Percentiles rank a stretch among this genome's conserved stretches.
Conservation (phyloP, 2,329 filamentous ascomycete genomes). For the Hypoxylon sp. region DNA sequence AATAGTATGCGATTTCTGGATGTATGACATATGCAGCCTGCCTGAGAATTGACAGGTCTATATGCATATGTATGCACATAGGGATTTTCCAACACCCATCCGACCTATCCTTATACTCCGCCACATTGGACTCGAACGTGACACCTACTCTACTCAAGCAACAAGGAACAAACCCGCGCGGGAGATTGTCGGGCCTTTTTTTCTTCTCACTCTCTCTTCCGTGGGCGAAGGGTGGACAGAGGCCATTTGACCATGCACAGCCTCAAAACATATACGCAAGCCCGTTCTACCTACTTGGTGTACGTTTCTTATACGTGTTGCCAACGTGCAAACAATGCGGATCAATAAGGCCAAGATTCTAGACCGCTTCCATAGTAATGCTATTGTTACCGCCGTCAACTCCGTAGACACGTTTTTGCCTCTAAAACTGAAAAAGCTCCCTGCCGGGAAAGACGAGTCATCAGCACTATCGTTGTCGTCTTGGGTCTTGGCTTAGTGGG, state of each 20-base stretch:
- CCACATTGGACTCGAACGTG: neutral
- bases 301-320: conserved; percentile 15
- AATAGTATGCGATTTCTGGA: neutral
- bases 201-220: neutral
- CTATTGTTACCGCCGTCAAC: neutral
- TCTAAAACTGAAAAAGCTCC: conserved; percentile 12
- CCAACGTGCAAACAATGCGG: conserved; percentile 7
- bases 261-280: conserved; percentile 40
- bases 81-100: neutral
- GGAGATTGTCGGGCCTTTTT: conserved; percentile 22
- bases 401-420: neutral
- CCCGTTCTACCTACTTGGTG: conserved; percentile 19
- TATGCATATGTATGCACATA: conserved; percentile 1
- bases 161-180: neutral
- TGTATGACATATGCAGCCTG: no score
- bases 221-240: conserved; percentile 16
- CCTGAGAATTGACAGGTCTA: neutral
- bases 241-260: conserved; percentile 37
- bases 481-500: conserved; percentile 22
- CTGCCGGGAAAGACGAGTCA: conserved; percentile 20
- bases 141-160: neutral
- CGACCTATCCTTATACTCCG: neutral
- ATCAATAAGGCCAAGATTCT: conserved; percentile 7
- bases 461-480: conserved; percentile 13
- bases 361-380: conserved; percentile 15